Evolutionary conservation across 192 early-diverging fungal species (phyloP), one percentile per base, ranked within the genome.

Genomic region (Backusella tuberculispora): DNA sequence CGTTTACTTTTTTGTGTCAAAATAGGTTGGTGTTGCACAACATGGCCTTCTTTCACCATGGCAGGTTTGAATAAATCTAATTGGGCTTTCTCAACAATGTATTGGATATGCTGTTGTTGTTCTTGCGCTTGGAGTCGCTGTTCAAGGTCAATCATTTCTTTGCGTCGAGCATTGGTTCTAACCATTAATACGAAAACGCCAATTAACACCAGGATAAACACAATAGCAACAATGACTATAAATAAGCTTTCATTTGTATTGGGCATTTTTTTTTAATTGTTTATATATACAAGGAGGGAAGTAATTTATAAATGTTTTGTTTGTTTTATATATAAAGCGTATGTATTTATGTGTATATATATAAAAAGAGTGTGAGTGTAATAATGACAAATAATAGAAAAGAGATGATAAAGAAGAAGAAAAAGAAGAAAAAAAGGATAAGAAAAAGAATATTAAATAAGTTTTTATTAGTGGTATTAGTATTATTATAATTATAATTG

Each of bases 1-100:
- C 45, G 68, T 24, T 47, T 69, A 29, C 26, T 41, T 45, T 63
- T 60, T 21, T 63, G 15, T 63, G 48, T 29, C 24, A 48, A 24
- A 63, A 63, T 63, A 10, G 71, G 71, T 34, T 21, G 19, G 9
- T n/a, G 41, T 47, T 60, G 29, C 50, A 41, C 37, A 40, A 19
- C 71, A 60, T 48, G 53, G 14, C 71, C 47, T 45, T 53, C 37
- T 72, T 72, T 60, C 5, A 72, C 19, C 48, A 26, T 34, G 40
- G 71, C 71, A 48, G 70, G 15, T 67, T 67, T 67, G 15, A 41
- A 19, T 40, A 66, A 38, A 40, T 38, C 5, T 2, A 40, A 66
- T 8, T 66, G 64, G 24, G 64, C 64, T 26, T 66, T 66, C 15
- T 63, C 60, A 9, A 44, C 21, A 42, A 63, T 41, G 14, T 64